These are phyloP conservation scores for Sporobolomyces phaffii DNA, from an alignment of 768 basidiomycete genomes.

Conservation along the genomic window DNA sequence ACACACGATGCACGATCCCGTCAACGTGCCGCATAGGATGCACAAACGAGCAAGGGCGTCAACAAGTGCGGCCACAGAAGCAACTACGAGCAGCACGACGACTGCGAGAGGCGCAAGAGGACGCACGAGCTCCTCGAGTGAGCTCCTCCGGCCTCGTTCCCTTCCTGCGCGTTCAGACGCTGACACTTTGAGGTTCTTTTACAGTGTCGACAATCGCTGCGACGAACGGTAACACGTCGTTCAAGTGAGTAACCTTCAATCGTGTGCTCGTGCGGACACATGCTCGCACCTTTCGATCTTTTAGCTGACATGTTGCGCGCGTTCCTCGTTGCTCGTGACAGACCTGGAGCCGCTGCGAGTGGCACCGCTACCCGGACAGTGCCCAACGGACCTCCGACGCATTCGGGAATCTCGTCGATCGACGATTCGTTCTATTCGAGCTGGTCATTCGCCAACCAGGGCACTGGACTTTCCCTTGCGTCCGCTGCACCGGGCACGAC, in stretches of 20 bases:
- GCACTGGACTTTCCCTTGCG: neutral
- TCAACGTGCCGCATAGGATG: neutral
- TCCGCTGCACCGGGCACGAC: neutral
- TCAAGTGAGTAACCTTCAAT: neutral
- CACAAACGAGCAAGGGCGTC: conserved; percentile 13
- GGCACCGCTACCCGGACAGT: conserved; percentile 1
- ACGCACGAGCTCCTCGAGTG: neutral
- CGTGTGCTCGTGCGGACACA: neutral
- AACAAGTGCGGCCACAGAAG: neutral
- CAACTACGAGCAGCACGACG: neutral
- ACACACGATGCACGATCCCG: neutral
- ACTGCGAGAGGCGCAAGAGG: neutral
- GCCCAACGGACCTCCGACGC: conserved; percentile 11
- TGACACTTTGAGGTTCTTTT: neutral
- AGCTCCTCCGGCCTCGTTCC: neutral
- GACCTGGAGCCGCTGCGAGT: conserved; percentile 3
- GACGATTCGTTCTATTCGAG: neutral
- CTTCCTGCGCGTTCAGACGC: neutral
- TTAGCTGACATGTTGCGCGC: too few species aligned
- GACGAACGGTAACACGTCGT: neutral
- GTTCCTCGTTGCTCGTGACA: neutral
- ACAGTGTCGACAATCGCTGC: neutral
- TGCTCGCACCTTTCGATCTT: neutral
- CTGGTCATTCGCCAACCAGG: conserved; percentile 11
- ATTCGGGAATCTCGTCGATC: neutral